Base-by-base conservation (phyloP, 306 rosid genomes). In the Quercus ilex region DNA sequence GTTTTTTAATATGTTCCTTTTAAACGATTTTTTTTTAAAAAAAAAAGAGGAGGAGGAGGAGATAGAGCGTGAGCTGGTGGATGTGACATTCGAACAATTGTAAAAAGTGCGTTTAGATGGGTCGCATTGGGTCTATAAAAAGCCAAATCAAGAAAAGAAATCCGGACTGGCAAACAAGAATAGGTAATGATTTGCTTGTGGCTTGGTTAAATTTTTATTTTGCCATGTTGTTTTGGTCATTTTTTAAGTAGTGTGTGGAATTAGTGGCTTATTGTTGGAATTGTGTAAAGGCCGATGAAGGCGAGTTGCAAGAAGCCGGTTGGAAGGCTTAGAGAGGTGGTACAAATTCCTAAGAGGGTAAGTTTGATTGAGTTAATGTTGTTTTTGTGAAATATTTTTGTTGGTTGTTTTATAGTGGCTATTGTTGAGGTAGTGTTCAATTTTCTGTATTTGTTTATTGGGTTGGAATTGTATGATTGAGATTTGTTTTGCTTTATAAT, bases 221-320 rank as follows among this genome's bases (percentile, higher is more conserved):
- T 15, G 35, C 26, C 26, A 4, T 62, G 33, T 5, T 63, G 17
- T 31, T 4, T 60, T 28, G 31, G 70, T 30, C 17, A 23, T 19
- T 68, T 49, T 68, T 21, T 11, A 15, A 55, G 25, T 71, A 43
- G 75, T 52, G 25, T 51, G 51, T 79, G 52, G 8, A 68, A 82
- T 69, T 83, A 55, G 55, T 46, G 78, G 56, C 51, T 56, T 83
- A 57, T 15, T 55, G 64, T 76, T 79, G 52, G 52, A 26, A 43
- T 75, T 78, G 72, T 81, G 52, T 71, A 62, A 74, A 95, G 99
- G 93, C 99, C 99, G 28, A 90, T 90, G 95, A 97, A 95, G 82
- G 98, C 74, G 70, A 91, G 93, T 78, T 73, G 97, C 88, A 91
- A 84, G 83, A 93, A 91, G 88, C 97, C 96, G 6, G 93, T 93